Evolutionary conservation across 371 early-diverging fungal genomes (phyloP).

Genomic region (Mortierella sp.): DNA sequence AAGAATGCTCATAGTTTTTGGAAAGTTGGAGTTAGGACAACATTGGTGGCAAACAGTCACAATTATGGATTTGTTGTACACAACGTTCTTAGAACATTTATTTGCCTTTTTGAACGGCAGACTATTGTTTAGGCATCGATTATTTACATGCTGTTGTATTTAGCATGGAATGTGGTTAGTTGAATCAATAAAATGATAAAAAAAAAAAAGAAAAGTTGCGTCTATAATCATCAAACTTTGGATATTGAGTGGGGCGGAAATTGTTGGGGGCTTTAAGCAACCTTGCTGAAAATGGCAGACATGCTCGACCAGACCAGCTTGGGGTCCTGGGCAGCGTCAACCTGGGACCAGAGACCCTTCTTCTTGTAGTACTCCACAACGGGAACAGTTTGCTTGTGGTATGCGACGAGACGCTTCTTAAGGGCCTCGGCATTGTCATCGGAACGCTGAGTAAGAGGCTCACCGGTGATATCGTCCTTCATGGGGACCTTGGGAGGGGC

Average conservation of each 20-base stretch:
- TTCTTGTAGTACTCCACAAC: slow-evolving; percentile 97
- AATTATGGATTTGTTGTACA: background rate
- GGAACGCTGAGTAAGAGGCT: slow-evolving; percentile 95
- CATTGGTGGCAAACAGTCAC: slow-evolving; percentile 1
- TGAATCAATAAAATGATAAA: slow-evolving; percentile 6
- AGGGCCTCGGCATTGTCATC: slow-evolving; percentile 98
- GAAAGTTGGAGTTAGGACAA: too few relatives aligned
- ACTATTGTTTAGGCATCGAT: background rate
- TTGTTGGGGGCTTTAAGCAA: slow-evolving; percentile 12
- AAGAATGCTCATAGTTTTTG: too few relatives aligned
- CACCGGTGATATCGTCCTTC: slow-evolving; percentile 97
- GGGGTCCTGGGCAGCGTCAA: slow-evolving; percentile 95
- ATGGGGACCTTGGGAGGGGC: slow-evolving; percentile 93
- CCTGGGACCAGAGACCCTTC: slow-evolving; percentile 90
- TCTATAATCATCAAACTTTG: slow-evolving; percentile 3
- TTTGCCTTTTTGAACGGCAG: too few relatives aligned
- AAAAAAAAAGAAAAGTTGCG: background rate
- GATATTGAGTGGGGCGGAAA: background rate
- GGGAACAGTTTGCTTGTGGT: slow-evolving; percentile 97
- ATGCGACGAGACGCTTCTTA: slow-evolving; percentile 92
- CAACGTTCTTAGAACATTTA: background rate
- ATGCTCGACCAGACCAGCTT: slow-evolving; percentile 93
- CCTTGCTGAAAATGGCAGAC: slow-evolving; percentile 83
- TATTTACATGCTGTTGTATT: slow-evolving; percentile 4
- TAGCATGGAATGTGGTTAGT: slow-evolving; percentile 5